These are phyloP conservation scores for Trichoderma erinaceum DNA, from an alignment of 495 filamentous ascomycete species.

Conservation along the genomic window DNA sequence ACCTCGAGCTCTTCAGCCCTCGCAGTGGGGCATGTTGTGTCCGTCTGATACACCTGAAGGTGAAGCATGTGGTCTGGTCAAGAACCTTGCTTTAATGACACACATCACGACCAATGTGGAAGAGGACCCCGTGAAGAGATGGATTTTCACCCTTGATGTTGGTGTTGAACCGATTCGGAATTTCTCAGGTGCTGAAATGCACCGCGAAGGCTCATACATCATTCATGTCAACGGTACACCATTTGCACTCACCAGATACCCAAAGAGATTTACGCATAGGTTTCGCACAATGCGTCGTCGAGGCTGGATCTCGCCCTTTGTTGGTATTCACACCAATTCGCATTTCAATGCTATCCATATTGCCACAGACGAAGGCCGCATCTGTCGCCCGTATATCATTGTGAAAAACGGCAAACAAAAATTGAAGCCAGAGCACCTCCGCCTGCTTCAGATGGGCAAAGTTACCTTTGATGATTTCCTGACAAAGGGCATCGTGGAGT, in stretches of 20 bases:
- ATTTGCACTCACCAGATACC: conserved; percentile 70
- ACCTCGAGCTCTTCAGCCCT: conserved; percentile 90
- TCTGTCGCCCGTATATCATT: conserved; percentile 91
- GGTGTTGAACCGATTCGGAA: conserved; percentile 50
- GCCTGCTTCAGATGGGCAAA: conserved; percentile 68
- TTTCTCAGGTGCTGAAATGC: conserved; percentile 73
- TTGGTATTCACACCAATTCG: conserved; percentile 90
- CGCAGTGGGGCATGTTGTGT: conserved; percentile 96
- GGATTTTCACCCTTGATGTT: conserved; percentile 72
- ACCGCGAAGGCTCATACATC: conserved; percentile 73
- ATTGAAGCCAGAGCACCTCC: conserved; percentile 68
- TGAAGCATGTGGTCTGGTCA: conserved; percentile 94
- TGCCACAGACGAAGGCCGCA: conserved; percentile 91
- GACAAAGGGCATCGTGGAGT: conserved; percentile 81
- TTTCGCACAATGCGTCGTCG: conserved; percentile 81
- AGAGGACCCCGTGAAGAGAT: conserved; percentile 74
- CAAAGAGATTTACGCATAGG: conserved; percentile 72
- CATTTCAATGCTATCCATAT: conserved; percentile 90
- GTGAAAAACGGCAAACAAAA: conserved; percentile 79
- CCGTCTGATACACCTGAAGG: conserved; percentile 96
- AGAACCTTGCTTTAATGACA: conserved; percentile 98
- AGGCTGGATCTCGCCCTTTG: conserved; percentile 86
- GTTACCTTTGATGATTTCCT: conserved; percentile 93
- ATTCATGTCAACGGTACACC: conserved; percentile 95
- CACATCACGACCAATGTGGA: conserved; percentile 96